These are phyloP conservation scores for Polygonum maritimum DNA, from an alignment of 148 eudicot genomes.

Conservation along the genomic window DNA sequence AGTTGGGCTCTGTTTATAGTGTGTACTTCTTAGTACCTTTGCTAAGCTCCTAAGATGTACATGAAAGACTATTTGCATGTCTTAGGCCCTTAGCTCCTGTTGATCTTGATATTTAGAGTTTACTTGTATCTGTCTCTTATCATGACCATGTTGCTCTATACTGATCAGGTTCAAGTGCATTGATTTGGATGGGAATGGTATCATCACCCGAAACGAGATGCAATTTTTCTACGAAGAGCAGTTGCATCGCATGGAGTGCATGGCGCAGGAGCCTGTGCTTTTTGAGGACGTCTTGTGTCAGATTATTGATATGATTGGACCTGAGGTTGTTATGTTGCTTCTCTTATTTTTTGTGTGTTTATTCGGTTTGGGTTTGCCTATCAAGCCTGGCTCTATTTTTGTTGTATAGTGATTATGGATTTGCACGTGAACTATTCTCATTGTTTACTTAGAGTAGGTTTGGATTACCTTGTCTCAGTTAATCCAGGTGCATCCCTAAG, in stretches of 20 bases:
- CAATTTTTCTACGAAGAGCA: slow-evolving; percentile 97
- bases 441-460: neutral
- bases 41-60: neutral
- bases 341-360: neutral
- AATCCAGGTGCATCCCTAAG: too few species aligned
- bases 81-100: neutral
- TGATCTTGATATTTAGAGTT: neutral
- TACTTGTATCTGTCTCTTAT: neutral
- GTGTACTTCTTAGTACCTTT: neutral
- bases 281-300: slow-evolving; percentile 98
- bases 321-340: slow-evolving; percentile 48
- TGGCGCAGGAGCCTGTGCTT: slow-evolving; percentile 96
- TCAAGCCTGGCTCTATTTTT: neutral
- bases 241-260: slow-evolving; percentile 97
- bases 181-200: slow-evolving; percentile 89
- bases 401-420: neutral
- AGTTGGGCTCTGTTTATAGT: neutral
- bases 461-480: neutral
- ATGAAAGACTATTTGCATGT: neutral
- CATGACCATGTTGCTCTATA: neutral
- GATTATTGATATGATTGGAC: slow-evolving; percentile 85
- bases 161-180: slow-evolving; percentile 87
- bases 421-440: neutral
- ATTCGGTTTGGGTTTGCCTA: neutral
- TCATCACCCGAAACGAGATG: slow-evolving; percentile 83